Evolutionary conservation across 352 stramenopile genomes (phyloP), one percentile per base, ranked within the genome.

Genomic region (Lagenidium giganteum): DNA sequence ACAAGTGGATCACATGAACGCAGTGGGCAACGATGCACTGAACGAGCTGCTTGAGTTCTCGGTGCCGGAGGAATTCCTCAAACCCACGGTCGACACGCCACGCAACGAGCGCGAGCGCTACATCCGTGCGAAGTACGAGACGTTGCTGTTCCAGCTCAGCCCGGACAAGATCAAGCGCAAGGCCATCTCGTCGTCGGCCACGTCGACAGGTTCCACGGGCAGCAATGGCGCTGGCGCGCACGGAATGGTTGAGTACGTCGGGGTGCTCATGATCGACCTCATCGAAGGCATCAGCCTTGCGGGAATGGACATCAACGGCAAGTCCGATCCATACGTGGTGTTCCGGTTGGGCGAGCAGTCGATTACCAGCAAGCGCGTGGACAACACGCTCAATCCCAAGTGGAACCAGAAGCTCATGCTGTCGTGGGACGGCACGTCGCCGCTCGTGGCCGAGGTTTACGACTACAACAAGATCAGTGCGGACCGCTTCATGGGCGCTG

Each of bases 231-330:
- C n/a, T 28, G 22, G 4, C 17, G 35, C 35, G 7, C 70, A 78
- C 41, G 72, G 72, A 14, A 86, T 86, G 72, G 65, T 86, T 34
- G 72, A 86, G 52, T 86, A 83, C 55, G 57, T 79, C n/a, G 72
- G 70, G 8, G 68, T 86, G 12, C 49, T 86, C 34, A 55, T 73
- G 29, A 76, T 86, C 38, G 58, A 75, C 27, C 55, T 86, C 20
- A 44, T 82, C 11, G 70, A 77, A 32, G 72, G 64, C 0, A 46
- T 56, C 9, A 41, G 60, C 16, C 57, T 86, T 5, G 67, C 65
- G 2, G 63, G 54, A 4, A 73, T 82, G 62, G 70, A 80, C 48
- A 74, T 83, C 24, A 78, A 61, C 18, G 72, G 67, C 30, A 83
- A 76, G 36, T 83, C 70, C 16, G 70, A 83, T 35, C 68, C 70